Evolutionary conservation across 73 alveolate species (phyloP).

Genomic region (Symbiodinium pilosum): DNA sequence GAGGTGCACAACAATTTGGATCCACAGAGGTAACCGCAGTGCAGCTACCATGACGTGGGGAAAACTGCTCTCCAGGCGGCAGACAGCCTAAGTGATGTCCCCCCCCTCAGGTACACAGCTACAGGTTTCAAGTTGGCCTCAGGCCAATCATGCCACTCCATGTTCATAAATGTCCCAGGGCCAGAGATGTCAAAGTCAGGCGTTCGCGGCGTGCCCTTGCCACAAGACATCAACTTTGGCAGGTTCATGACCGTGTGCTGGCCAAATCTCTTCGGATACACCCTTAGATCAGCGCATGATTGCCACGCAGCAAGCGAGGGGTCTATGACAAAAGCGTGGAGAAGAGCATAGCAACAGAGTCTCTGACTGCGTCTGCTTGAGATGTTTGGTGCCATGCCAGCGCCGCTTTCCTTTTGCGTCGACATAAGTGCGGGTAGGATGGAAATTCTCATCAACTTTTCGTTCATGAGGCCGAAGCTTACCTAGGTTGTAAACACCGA

Average conservation of each 20-base stretch:
- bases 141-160: slow-evolving; percentile 29
- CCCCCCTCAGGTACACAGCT: slow-evolving; percentile 10
- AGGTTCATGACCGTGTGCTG: background rate
- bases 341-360: background rate
- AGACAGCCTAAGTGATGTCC: background rate
- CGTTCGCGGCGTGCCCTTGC: background rate
- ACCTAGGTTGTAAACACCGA: background rate
- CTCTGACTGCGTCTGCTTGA: slow-evolving; percentile 34
- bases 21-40: too few species aligned
- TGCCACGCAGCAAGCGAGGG: background rate
- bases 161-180: background rate
- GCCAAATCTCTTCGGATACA: background rate
- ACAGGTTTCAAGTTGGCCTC: background rate
- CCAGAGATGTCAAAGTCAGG: background rate
- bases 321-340: too few species aligned
- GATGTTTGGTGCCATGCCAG: background rate
- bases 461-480: background rate
- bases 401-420: background rate
- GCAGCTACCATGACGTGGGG: background rate
- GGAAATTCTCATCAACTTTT: background rate
- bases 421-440: background rate
- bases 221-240: background rate
- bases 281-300: background rate
- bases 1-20: too few species aligned
- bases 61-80: slow-evolving; percentile 14